Conservation (phyloP, 2,329 filamentous ascomycete species). For the Diaporthe sp. region DNA sequence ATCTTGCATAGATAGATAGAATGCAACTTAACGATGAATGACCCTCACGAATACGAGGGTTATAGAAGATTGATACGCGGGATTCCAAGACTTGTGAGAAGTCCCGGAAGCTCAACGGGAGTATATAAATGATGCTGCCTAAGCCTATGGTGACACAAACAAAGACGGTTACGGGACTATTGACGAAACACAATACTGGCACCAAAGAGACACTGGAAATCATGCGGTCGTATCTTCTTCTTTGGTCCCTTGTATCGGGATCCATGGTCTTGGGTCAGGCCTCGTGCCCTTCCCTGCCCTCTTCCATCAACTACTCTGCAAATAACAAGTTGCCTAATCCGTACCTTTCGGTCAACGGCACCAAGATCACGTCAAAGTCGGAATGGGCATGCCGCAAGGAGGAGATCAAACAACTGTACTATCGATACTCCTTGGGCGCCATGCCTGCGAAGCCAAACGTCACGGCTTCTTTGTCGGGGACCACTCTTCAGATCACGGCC, state of each 20-base stretch:
- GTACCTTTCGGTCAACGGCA: constrained; percentile 56
- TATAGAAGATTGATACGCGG: too few species aligned
- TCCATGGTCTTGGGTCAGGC: not conserved
- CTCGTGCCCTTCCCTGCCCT: not conserved
- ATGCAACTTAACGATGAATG: not conserved
- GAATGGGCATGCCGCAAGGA: constrained; percentile 58
- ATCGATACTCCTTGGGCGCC: constrained; percentile 56
- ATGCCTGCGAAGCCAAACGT: constrained; percentile 53
- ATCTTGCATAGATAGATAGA: not conserved
- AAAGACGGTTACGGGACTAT: not conserved
- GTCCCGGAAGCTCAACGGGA: not conserved
- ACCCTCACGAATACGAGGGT: not conserved
- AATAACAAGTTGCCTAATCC: constrained; percentile 49
- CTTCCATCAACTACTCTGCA: not conserved
- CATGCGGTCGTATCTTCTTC: not conserved
- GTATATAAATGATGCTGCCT: not conserved
- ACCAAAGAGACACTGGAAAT: not conserved
- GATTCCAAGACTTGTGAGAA: not conserved
- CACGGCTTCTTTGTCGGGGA: constrained; percentile 52
- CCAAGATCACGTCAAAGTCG: constrained; percentile 53
- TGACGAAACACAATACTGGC: not conserved
- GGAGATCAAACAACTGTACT: constrained; percentile 54
- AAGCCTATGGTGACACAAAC: not conserved
- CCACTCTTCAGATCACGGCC: constrained; percentile 52
- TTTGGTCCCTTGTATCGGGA: not conserved